Conservation (phyloP, 352 stramenopile genomes). For the Phytopythium montanum region DNA sequence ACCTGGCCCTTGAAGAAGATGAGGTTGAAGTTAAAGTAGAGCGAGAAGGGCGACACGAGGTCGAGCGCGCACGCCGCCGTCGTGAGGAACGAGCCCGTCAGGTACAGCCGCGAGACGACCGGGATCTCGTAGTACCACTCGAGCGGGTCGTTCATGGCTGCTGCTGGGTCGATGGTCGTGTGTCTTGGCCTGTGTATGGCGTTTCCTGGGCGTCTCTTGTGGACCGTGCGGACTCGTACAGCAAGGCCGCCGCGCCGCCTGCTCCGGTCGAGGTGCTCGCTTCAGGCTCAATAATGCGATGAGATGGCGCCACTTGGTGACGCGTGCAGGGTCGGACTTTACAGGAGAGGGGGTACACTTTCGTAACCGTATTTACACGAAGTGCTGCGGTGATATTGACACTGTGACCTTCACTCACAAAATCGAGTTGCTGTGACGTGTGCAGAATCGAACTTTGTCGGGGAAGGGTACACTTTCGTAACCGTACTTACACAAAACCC, state of each 20-base stretch:
- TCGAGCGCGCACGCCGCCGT: slow-evolving; percentile 96
- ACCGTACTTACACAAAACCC: neutral
- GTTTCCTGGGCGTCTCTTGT: too few species aligned
- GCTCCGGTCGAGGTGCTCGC: neutral
- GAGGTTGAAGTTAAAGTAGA: slow-evolving; percentile 95
- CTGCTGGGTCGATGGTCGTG: too few species aligned
- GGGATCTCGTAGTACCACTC: slow-evolving; percentile 99
- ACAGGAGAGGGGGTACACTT: neutral
- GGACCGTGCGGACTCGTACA: neutral
- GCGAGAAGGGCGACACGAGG: slow-evolving; percentile 95
- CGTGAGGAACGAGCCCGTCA: slow-evolving; percentile 97
- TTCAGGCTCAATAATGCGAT: slow-evolving; percentile 10
- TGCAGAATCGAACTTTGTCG: too few species aligned
- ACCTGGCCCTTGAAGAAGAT: slow-evolving; percentile 98
- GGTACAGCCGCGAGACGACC: slow-evolving; percentile 96
- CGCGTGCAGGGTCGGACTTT: neutral
- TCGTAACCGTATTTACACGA: neutral
- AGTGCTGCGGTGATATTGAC: neutral
- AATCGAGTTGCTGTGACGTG: too few species aligned
- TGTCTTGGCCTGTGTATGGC: too few species aligned
- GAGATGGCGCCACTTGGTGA: slow-evolving; percentile 24
- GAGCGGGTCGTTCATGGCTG: slow-evolving; percentile 82
- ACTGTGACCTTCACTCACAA: neutral
- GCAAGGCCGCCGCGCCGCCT: neutral
- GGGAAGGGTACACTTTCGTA: neutral